Conservation (phyloP, 169 alveolate genomes). For the Plasmodium gaboni region DNA sequence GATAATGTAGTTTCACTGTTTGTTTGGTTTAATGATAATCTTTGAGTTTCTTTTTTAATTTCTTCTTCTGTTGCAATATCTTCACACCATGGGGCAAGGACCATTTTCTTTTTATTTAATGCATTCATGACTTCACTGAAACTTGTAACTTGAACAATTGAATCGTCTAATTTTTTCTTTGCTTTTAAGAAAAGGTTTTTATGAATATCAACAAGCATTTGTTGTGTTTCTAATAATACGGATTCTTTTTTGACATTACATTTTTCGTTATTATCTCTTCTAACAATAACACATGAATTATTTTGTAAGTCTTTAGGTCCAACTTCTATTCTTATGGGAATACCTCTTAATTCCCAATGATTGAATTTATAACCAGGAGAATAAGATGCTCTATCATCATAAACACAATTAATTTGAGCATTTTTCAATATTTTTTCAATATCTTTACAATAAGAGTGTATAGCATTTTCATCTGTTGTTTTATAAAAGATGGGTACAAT, state of each 20-base stretch:
- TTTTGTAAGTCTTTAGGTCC: conserved; percentile 97
- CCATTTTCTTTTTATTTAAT: conserved; percentile 85
- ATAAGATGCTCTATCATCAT: conserved; percentile 95
- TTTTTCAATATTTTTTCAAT: conserved; percentile 81
- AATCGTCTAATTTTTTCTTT: conserved; percentile 78
- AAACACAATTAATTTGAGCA: conserved; percentile 80
- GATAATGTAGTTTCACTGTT: conserved; percentile 83
- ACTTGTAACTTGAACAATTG: conserved; percentile 78
- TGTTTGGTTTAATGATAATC: conserved; percentile 70
- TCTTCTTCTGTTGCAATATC: conserved; percentile 86
- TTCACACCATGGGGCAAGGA: conserved; percentile 94
- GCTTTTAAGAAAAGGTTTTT: conserved; percentile 81
- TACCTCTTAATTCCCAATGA: conserved; percentile 99
- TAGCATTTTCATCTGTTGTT: conserved; percentile 72
- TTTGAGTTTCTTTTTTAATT: conserved; percentile 85
- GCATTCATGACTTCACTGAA: conserved; percentile 90
- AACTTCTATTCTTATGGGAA: conserved; percentile 98
- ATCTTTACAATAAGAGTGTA: conserved; percentile 71
- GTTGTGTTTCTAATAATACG: conserved; percentile 77
- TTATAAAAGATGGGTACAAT: conserved; percentile 95
- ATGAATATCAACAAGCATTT: conserved; percentile 83
- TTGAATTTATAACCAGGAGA: conserved; percentile 99
- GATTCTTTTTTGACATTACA: conserved; percentile 80
- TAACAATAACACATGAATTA: conserved; percentile 91
- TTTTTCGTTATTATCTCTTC: conserved; percentile 92